These are phyloP conservation scores for Deakozyma indianensis DNA, from an alignment of 805 yeast genomes.

Conservation along the genomic window DNA sequence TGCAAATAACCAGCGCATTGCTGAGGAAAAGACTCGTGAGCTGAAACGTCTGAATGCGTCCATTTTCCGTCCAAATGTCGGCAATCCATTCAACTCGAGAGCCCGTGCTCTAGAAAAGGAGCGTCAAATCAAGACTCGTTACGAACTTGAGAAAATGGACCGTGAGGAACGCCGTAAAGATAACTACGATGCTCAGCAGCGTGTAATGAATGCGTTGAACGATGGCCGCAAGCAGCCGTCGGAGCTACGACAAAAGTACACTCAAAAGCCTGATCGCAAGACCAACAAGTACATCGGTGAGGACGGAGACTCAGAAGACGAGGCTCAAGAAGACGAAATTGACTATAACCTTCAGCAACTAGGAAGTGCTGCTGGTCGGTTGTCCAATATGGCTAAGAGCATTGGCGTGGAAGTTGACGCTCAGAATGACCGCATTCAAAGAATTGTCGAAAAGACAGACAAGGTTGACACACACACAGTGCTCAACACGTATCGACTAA, in stretches of 20 bases:
- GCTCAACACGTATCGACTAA: background rate
- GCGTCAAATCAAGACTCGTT: constrained; percentile 45
- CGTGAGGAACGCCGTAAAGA: constrained; percentile 47
- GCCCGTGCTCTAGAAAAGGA: constrained; percentile 63
- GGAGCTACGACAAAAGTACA: constrained; percentile 20
- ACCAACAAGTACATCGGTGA: constrained; percentile 11
- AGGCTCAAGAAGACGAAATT: constrained; percentile 78
- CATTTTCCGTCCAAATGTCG: constrained; percentile 63
- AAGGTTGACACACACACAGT: constrained; percentile 1
- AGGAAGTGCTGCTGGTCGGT: constrained; percentile 47
- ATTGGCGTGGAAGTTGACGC: constrained; percentile 64
- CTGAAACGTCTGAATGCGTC: constrained; percentile 67
- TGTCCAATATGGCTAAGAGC: constrained; percentile 57
- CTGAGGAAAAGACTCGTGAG: constrained; percentile 70
- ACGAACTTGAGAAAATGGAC: constrained; percentile 45
- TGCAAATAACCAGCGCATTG: constrained; percentile 66
- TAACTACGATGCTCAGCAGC: constrained; percentile 50
- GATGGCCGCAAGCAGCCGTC: constrained; percentile 32
- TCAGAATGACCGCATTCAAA: constrained; percentile 37
- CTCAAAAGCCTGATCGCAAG: constrained; percentile 8
- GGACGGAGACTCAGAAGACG: constrained; percentile 86
- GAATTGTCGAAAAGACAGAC: background rate
- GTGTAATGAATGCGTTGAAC: constrained; percentile 44
- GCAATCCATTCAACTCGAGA: constrained; percentile 81
- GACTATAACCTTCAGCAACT: constrained; percentile 74